Conservation (phyloP, 805 yeast species). For the Candida glaebosa region DNA sequence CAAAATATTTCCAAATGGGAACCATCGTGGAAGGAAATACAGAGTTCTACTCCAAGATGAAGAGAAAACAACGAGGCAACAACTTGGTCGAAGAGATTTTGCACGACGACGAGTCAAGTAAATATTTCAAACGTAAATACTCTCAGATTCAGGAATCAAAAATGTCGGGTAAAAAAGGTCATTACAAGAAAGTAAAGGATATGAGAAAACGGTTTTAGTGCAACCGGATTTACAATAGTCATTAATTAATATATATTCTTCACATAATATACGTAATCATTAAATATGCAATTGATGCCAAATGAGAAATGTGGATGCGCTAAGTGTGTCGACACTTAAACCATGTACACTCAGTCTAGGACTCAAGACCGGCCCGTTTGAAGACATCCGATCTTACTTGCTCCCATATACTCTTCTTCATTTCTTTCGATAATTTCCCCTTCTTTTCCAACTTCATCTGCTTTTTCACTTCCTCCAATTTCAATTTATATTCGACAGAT, state of each 20-base stretch:
- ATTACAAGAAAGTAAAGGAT: constrained; percentile 59
- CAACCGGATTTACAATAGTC: too few species aligned
- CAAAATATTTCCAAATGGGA: constrained; percentile 84
- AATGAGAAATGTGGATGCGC: too few species aligned
- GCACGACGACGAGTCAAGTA: constrained; percentile 63
- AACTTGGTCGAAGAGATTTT: constrained; percentile 81
- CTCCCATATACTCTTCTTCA: constrained; percentile 46
- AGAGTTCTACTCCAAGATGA: constrained; percentile 71
- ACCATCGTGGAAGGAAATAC: constrained; percentile 80
- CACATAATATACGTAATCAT: background rate
- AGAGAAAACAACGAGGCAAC: constrained; percentile 67
- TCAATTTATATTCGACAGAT: constrained; percentile 45
- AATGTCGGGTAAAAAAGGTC: constrained; percentile 61
- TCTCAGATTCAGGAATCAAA: constrained; percentile 67
- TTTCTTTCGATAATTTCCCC: constrained; percentile 35
- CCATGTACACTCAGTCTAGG: background rate
- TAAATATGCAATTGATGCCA: background rate
- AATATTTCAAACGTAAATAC: constrained; percentile 83
- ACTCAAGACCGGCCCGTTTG: constrained; percentile 40
- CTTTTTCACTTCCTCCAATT: constrained; percentile 31
- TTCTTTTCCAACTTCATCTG: constrained; percentile 20
- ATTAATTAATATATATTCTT: background rate
- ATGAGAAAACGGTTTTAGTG: constrained; percentile 56
- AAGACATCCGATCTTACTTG: constrained; percentile 49
- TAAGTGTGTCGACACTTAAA: too few species aligned